A percentile compares a stretch with the other conserved stretches of the same genome.
Evolutionary conservation across 768 basidiomycete species (phyloP).

Genomic region (Lactarius trivialis): DNA sequence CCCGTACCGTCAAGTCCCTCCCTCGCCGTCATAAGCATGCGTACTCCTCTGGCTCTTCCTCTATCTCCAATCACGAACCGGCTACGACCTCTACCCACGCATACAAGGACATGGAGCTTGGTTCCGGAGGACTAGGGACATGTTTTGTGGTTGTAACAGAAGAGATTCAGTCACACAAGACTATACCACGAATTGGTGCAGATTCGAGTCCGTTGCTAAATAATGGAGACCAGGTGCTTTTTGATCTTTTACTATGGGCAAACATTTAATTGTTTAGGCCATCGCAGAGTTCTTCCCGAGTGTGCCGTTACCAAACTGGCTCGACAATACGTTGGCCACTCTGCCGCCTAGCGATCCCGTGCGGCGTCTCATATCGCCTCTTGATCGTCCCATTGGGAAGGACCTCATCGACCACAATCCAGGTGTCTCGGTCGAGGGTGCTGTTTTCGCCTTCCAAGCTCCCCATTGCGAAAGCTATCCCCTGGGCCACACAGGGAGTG

Average conservation of each 20-base stretch:
- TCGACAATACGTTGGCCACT: slow-evolving; percentile 44
- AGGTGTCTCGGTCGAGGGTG: slow-evolving; percentile 6
- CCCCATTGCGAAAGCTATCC: not conserved
- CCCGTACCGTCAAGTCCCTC: slow-evolving; percentile 17
- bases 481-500: not conserved
- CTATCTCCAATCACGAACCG: slow-evolving; percentile 36
- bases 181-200: not conserved
- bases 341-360: slow-evolving; percentile 44
- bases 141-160: slow-evolving; percentile 42
- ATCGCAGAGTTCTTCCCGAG: slow-evolving; percentile 21
- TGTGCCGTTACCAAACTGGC: slow-evolving; percentile 48
- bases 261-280: slow-evolving; percentile 4
- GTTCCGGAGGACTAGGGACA: slow-evolving; percentile 31
- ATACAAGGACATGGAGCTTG: slow-evolving; percentile 32
- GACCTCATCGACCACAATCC: not conserved
- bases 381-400: not conserved
- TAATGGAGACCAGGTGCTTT: slow-evolving; percentile 8
- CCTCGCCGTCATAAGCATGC: slow-evolving; percentile 28
- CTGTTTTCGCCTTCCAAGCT: slow-evolving; percentile 19
- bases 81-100: slow-evolving; percentile 39
- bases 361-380: slow-evolving; percentile 32
- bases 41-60: slow-evolving; percentile 41
- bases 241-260: not conserved
- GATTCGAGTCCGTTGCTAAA: not conserved
- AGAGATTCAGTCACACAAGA: slow-evolving; percentile 21